Evolutionary conservation across 495 filamentous ascomycete species (phyloP), one percentile per base, ranked within the genome.

Genomic region (Penicillium cinerascens): DNA sequence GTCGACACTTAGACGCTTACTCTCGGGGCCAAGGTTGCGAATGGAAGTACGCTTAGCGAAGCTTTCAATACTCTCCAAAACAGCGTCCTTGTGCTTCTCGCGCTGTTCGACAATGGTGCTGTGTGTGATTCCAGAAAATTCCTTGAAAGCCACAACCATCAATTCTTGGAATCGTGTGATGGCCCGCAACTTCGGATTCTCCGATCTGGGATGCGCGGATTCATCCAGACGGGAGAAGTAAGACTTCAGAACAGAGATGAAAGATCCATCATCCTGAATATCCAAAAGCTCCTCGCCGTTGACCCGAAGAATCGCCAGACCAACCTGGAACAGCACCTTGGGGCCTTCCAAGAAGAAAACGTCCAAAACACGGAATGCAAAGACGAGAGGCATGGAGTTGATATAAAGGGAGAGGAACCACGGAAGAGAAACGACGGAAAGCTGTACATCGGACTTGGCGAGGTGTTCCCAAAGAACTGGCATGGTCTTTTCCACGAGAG

Each of bases 391-490:
- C 92, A 98, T 97, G 0, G 92, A 97, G 75, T 98, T 98, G 75
- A 98, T 96, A 65, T 97, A 98, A 5, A 98, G 79, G 6, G 92
- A 97, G 20, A 98, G 80, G 62, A 98, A 98, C 93, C 93, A 98
- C 16, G 93, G 93, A 8, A 98, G 78, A 25, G 92, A 97, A 7
- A 97, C 95, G 26, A 98, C 93, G 0, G 95, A 97, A n/a, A 98
- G 84, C 71, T 98, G 93, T 18, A 98, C 92, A 63, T 98, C 93
- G 44, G 85, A 91, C 67, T 92, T 96, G 47, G 86, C 83, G 15
- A 98, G 86, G 56, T 98, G 95, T 17, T 97, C 92, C 95, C 93
- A 98, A 5, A 98, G 78, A 39, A 98, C 88, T 11, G 93, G 93
- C 93, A 98, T 98, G 0, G 92, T 98, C 74, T 89, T 95, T 67